Conservation (phyloP, 177 flowering plant genomes). For the Vitis hybrid region DNA sequence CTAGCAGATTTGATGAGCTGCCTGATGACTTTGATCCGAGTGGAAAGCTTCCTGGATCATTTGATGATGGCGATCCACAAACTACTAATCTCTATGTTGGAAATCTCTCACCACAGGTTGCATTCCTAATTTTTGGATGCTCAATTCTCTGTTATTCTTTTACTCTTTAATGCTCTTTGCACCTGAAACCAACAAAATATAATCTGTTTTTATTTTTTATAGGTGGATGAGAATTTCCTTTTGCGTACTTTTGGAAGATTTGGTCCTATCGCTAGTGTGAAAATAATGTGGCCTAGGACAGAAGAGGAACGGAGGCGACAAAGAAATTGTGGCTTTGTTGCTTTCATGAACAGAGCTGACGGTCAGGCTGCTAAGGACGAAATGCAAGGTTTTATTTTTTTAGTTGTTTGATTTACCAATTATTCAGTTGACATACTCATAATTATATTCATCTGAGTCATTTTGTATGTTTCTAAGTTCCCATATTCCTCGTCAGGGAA, state of each 20-base stretch:
- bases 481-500: too few species aligned
- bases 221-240: constrained; percentile 99
- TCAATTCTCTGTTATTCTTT: neutral
- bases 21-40: constrained; percentile 96
- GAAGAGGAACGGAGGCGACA: constrained; percentile 94
- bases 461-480: too few species aligned
- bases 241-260: constrained; percentile 96
- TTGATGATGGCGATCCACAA: constrained; percentile 99
- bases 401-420: neutral
- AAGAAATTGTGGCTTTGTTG: constrained; percentile 98
- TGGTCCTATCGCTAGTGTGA: constrained; percentile 99
- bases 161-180: neutral
- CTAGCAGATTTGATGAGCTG: constrained; percentile 91
- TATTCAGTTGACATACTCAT: neutral
- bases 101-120: constrained; percentile 91
- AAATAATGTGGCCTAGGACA: constrained; percentile 99
- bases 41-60: constrained; percentile 90
- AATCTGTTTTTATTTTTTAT: constrained; percentile 9
- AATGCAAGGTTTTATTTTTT: constrained; percentile 79
- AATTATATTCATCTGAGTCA: too few species aligned
- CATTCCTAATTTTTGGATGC: constrained; percentile 4
- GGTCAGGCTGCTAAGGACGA: constrained; percentile 99
- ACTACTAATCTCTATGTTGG: constrained; percentile 99
- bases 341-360: constrained; percentile 97
- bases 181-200: neutral